Conservation (phyloP, 176 grass and related monocot species). For the Otatea glauca region DNA sequence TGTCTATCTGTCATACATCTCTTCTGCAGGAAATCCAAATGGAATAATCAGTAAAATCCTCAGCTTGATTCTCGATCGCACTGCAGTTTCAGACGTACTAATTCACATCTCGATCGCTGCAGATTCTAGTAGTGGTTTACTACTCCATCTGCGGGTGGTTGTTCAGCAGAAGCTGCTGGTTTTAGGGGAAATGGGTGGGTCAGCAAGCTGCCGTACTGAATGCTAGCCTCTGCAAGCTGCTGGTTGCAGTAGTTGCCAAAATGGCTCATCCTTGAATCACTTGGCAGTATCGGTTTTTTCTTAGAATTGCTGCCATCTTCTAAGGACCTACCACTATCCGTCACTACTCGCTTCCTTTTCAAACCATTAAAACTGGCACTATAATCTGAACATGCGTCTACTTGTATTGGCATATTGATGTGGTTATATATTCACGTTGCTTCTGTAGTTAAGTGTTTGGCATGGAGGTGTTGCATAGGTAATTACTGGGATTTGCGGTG, state of each 20-base stretch:
- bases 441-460: not conserved
- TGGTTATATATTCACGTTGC: not conserved
- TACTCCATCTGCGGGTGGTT: conserved; percentile 31
- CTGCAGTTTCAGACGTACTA: not conserved
- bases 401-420: not conserved
- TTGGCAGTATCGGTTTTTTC: not conserved
- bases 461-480: conserved; percentile 23
- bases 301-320: not conserved
- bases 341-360: conserved; percentile 39
- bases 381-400: not conserved
- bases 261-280: not conserved
- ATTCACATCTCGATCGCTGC: not conserved
- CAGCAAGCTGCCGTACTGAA: conserved; percentile 51
- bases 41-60: not conserved
- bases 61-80: not conserved
- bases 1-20: not conserved
- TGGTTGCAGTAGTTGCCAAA: conserved; percentile 44
- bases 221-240: not conserved
- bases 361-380: not conserved
- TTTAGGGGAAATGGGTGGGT: conserved; percentile 35
- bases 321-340: not conserved
- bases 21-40: not conserved
- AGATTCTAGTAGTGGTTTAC: not conserved
- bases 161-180: conserved; percentile 38
- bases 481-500: not conserved